Evolutionary conservation across 768 basidiomycete species (phyloP).

Genomic region (Filobasidium wieringae): DNA sequence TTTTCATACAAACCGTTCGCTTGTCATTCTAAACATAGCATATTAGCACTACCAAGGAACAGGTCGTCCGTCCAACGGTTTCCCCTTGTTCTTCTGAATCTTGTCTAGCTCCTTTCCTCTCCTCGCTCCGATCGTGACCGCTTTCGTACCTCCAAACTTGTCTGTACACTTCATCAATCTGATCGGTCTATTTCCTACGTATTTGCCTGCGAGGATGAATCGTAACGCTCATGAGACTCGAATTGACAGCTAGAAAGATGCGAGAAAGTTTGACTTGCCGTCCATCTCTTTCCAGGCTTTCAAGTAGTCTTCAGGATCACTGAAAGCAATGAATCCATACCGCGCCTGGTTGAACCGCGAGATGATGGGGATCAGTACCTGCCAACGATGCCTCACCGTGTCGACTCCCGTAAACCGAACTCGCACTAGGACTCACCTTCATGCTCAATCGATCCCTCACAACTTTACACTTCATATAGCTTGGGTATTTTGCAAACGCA

Average conservation of each 20-base stretch:
- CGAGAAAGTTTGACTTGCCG: conserved; percentile 48
- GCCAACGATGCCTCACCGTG: background rate
- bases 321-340: conserved; percentile 94
- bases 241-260: background rate
- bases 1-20: too few species aligned
- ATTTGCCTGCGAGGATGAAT: conserved; percentile 59
- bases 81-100: conserved; percentile 71
- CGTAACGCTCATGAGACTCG: background rate
- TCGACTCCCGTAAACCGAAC: background rate
- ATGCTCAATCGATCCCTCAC: conserved; percentile 86
- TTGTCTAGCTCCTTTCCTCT: conserved; percentile 85
- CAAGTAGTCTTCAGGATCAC: conserved; percentile 94
- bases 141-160: conserved; percentile 53
- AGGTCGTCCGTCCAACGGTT: conserved; percentile 37
- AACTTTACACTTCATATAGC: conserved; percentile 89
- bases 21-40: too few species aligned
- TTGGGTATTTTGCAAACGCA: conserved; percentile 84
- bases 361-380: too few species aligned
- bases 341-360: conserved; percentile 65
- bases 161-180: conserved; percentile 88
- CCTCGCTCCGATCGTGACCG: conserved; percentile 83
- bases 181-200: conserved; percentile 95
- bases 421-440: conserved; percentile 50
- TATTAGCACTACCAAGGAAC: conserved; percentile 23
- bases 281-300: conserved; percentile 99